Percentiles rank a stretch among this genome's conserved stretches.
Conservation (phyloP, 345 rosid genomes). For the Raphanus raphanistrum region DNA sequence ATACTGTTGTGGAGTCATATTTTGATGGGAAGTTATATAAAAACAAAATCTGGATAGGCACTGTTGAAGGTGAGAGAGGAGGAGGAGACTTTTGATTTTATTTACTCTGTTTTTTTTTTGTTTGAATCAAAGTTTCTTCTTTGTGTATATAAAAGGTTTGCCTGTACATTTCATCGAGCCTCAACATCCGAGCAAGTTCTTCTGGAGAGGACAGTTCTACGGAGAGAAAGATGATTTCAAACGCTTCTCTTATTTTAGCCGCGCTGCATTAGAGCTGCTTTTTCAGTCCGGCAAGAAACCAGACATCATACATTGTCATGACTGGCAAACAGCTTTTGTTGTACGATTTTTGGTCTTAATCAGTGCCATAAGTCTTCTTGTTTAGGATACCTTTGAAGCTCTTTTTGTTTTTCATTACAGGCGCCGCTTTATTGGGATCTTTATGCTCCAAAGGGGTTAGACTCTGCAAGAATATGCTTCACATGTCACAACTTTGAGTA, state of each 20-base stretch:
- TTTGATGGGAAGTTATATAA: conserved; percentile 80
- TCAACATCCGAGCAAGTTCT: conserved; percentile 89
- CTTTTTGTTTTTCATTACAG: conserved; percentile 36
- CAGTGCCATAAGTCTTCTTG: background rate
- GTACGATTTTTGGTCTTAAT: conserved; percentile 47
- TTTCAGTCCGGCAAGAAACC: conserved; percentile 91
- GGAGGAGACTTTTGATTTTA: background rate
- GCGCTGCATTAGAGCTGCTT: conserved; percentile 92
- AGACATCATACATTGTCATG: conserved; percentile 96
- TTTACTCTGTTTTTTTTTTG: conserved; percentile 20
- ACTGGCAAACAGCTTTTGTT: conserved; percentile 99
- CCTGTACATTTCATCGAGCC: conserved; percentile 97
- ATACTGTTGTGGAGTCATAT: conserved; percentile 77
- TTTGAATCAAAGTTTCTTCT: conserved; percentile 34
- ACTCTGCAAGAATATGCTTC: conserved; percentile 95
- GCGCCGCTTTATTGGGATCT: conserved; percentile 97
- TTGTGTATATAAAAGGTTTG: conserved; percentile 58
- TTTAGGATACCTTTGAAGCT: conserved; percentile 25
- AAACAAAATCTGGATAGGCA: conserved; percentile 94
- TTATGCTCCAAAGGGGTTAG: conserved; percentile 86
- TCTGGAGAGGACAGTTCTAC: conserved; percentile 92
- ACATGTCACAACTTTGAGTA: conserved; percentile 99
- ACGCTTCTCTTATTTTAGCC: conserved; percentile 94
- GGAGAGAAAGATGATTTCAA: conserved; percentile 95
- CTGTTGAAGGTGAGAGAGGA: conserved; percentile 59